Percentiles rank a stretch among this genome's conserved stretches.
These are phyloP conservation scores for Sugiyamaella marilandica DNA, from an alignment of 805 yeast species.

Conservation along the genomic window DNA sequence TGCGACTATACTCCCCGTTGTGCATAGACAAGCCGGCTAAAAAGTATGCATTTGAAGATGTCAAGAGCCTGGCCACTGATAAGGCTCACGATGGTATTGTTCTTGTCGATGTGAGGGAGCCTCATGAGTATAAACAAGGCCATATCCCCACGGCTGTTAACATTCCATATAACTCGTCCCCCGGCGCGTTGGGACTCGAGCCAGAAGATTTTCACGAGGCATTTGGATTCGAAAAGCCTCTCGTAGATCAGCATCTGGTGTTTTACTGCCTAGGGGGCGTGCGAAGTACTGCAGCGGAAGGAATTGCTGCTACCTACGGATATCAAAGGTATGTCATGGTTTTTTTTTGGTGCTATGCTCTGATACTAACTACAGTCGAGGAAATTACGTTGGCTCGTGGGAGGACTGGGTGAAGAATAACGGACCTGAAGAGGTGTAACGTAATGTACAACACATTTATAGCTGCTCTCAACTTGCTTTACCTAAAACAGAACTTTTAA, in stretches of 20 bases:
- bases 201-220: constrained; percentile 74
- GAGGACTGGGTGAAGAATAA: constrained; percentile 69
- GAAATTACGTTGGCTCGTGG: constrained; percentile 82
- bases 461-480: not conserved
- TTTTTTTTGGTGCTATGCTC: not conserved
- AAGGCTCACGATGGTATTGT: constrained; percentile 47
- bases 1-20: constrained; percentile 25
- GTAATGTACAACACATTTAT: not conserved
- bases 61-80: constrained; percentile 42
- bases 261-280: constrained; percentile 93
- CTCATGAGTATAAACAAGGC: constrained; percentile 68
- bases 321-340: constrained; percentile 45
- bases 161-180: constrained; percentile 83
- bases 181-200: constrained; percentile 82
- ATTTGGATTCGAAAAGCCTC: constrained; percentile 81
- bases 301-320: constrained; percentile 85
- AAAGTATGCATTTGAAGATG: constrained; percentile 47
- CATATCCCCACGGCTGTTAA: constrained; percentile 81
- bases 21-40: constrained; percentile 42
- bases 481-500: not conserved
- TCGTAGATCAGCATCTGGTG: constrained; percentile 61
- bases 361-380: constrained; percentile 40
- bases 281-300: constrained; percentile 86
- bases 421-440: constrained; percentile 20
- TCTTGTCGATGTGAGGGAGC: constrained; percentile 89